A percentile compares a stretch with the other conserved stretches of the same genome.
Evolutionary conservation across 116 monocot species (phyloP).

Genomic region (Iris pallida): DNA sequence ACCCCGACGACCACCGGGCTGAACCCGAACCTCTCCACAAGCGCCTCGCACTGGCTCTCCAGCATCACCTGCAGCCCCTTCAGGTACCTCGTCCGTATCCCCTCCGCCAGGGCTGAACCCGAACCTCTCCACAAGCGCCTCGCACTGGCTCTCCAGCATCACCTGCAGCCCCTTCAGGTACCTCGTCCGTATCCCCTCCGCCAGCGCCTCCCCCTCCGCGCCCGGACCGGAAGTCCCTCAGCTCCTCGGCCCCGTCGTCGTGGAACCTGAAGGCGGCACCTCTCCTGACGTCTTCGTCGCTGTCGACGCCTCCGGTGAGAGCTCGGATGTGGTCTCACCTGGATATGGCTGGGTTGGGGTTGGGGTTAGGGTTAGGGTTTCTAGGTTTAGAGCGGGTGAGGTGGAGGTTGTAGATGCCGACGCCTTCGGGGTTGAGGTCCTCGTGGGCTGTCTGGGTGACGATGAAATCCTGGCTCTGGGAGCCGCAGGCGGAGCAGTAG

Average conservation of each 20-base stretch:
- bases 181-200: too few relatives aligned
- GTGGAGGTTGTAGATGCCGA: constrained; percentile 14
- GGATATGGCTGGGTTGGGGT: background rate
- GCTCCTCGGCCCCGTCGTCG: constrained; percentile 16
- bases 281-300: constrained; percentile 13
- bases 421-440: constrained; percentile 29
- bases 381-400: constrained; percentile 15
- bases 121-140: too few relatives aligned
- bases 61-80: constrained; percentile 89
- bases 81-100: constrained; percentile 58
- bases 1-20: constrained; percentile 48
- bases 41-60: constrained; percentile 66
- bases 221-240: constrained; percentile 31
- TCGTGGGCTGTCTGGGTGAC: constrained; percentile 34
- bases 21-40: constrained; percentile 54
- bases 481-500: constrained; percentile 61
- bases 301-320: constrained; percentile 3
- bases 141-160: too few relatives aligned
- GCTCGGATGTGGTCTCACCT: constrained; percentile 15
- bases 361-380: constrained; percentile 7
- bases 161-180: too few relatives aligned
- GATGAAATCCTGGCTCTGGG: constrained; percentile 42
- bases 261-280: background rate
- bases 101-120: too few relatives aligned
- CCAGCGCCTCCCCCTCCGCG: constrained; percentile 24